Percentiles rank a stretch among this genome's conserved stretches.
Evolutionary conservation across 306 rosid genomes (phyloP).

Genomic region (Chamaecrista fasciculata): DNA sequence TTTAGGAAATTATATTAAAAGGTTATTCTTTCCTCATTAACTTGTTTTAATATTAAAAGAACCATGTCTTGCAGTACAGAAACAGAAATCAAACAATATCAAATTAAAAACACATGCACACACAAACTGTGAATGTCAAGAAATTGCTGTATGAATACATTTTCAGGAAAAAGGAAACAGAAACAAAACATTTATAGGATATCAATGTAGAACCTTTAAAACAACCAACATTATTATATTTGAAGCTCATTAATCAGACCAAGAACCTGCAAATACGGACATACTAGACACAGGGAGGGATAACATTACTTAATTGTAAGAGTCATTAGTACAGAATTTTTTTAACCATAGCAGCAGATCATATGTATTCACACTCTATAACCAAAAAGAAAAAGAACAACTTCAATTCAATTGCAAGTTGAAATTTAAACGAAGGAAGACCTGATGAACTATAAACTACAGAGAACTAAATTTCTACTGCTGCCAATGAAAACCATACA

Average conservation of each 20-base stretch:
- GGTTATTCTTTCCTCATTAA: background rate
- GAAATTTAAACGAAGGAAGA: background rate
- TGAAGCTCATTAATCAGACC: background rate
- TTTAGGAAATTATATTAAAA: background rate
- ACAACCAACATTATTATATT: background rate
- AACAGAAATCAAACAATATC: background rate
- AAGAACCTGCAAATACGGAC: constrained; percentile 9
- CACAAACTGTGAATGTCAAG: too few relatives aligned
- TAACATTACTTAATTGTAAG: background rate
- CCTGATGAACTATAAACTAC: background rate
- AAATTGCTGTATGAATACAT: background rate
- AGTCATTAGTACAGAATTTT: background rate
- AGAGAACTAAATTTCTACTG: background rate
- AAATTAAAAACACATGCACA: background rate
- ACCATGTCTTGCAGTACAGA: constrained; percentile 2
- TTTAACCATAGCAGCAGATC: background rate
- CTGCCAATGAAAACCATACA: background rate
- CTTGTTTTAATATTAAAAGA: background rate
- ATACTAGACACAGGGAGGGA: background rate
- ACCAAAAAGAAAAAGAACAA: background rate
- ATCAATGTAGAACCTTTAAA: constrained; percentile 6
- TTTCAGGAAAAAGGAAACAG: background rate
- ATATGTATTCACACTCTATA: background rate
- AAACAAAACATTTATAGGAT: background rate
- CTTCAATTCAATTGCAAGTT: background rate